Conservation (phyloP, 2,329 filamentous ascomycete genomes). For the Aureobasidium mangrovei region DNA sequence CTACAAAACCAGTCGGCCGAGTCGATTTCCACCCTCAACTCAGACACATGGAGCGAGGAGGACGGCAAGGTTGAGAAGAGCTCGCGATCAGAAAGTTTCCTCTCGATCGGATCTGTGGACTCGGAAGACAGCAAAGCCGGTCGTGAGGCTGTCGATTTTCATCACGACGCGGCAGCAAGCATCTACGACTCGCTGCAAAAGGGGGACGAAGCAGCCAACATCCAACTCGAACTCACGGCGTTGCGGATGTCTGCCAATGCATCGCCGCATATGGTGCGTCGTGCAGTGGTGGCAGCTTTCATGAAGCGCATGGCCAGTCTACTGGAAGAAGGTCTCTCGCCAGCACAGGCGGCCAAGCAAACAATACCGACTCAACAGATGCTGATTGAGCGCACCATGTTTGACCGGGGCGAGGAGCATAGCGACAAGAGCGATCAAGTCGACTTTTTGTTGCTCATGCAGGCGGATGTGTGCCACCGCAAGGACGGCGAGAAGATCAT, state of each 20-base stretch:
- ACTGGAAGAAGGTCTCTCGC: constrained; percentile 35
- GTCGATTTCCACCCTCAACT: constrained; percentile 58
- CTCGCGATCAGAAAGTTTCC: constrained; percentile 26
- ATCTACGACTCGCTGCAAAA: constrained; percentile 77
- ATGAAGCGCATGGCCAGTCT: constrained; percentile 72
- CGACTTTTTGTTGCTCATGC: constrained; percentile 73
- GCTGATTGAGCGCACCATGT: constrained; percentile 50
- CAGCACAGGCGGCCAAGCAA: constrained; percentile 34
- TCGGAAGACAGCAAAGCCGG: constrained; percentile 47
- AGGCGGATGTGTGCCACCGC: constrained; percentile 64
- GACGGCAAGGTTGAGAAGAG: constrained; percentile 16
- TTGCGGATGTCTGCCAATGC: constrained; percentile 87
- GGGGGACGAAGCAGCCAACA: constrained; percentile 66
- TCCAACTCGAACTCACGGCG: constrained; percentile 87
- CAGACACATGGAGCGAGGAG: constrained; percentile 36
- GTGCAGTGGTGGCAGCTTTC: constrained; percentile 77
- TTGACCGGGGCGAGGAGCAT: constrained; percentile 42
- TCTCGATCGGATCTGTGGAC: constrained; percentile 55
- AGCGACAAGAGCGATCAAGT: constrained; percentile 59
- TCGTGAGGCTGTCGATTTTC: constrained; percentile 54
- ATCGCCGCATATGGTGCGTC: constrained; percentile 78
- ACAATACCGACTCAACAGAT: constrained; percentile 47
- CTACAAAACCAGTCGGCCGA: constrained; percentile 41
- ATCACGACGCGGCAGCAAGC: constrained; percentile 76
- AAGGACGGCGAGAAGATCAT: constrained; percentile 60